phyloP scores from a whole-genome alignment of 164 flowering plant species.

The Stephania cephalantha region DNA sequence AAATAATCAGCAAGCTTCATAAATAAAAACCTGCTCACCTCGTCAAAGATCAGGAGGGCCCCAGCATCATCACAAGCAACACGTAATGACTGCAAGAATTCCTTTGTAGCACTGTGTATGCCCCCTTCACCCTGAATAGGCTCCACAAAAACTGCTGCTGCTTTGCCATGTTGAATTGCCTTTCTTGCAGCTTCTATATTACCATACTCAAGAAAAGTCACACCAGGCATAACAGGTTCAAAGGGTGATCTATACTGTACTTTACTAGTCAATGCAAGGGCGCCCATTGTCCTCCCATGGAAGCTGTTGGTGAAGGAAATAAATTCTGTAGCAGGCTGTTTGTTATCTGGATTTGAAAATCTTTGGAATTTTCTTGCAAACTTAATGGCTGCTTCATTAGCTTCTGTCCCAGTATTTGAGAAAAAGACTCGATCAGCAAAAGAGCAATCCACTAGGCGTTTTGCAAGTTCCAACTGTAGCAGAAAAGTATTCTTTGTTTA shows the following conservation, averaged over 20 bases:
- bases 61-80: slow-evolving; percentile 78
- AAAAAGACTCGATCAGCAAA: slow-evolving; percentile 93
- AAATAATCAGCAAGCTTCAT: background rate
- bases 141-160: slow-evolving; percentile 93
- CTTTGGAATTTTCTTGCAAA: slow-evolving; percentile 83
- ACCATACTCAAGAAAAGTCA: slow-evolving; percentile 80
- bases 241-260: slow-evolving; percentile 75
- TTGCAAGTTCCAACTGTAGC: slow-evolving; percentile 72
- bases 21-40: slow-evolving; percentile 39
- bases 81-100: slow-evolving; percentile 63
- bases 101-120: slow-evolving; percentile 68
- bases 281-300: slow-evolving; percentile 95
- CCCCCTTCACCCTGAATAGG: slow-evolving; percentile 98
- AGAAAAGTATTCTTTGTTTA: slow-evolving; percentile 3
- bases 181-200: slow-evolving; percentile 49
- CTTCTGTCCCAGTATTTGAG: slow-evolving; percentile 93
- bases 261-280: slow-evolving; percentile 94
- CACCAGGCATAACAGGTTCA: slow-evolving; percentile 97
- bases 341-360: slow-evolving; percentile 36
- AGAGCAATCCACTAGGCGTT: slow-evolving; percentile 62
- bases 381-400: slow-evolving; percentile 96
- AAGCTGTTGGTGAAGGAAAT: slow-evolving; percentile 69
- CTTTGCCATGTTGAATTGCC: slow-evolving; percentile 47
- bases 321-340: slow-evolving; percentile 60
- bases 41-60: slow-evolving; percentile 81